These are phyloP conservation scores for Castanea mollissima DNA, from an alignment of 306 rosid species.

Conservation along the genomic window DNA sequence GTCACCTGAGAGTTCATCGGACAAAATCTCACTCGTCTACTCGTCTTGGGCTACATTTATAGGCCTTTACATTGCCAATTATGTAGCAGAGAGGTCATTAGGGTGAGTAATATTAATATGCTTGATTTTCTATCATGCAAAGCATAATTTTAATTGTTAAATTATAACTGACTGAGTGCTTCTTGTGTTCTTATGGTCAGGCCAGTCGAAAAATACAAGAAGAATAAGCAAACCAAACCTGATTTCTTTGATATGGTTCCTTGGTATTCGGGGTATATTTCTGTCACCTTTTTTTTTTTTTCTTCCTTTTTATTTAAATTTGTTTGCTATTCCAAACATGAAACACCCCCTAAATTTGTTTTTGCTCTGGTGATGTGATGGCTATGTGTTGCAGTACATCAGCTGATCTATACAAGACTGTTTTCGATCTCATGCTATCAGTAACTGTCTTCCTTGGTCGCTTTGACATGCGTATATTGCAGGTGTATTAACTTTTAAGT, in stretches of 20 bases:
- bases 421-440: constrained; percentile 87
- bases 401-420: constrained; percentile 97
- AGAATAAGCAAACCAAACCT: constrained; percentile 79
- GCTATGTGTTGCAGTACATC: constrained; percentile 72
- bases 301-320: background rate
- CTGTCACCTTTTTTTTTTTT: background rate
- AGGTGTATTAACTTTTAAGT: constrained; percentile 36
- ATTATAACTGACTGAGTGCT: constrained; percentile 1
- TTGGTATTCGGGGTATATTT: constrained; percentile 93
- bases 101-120: constrained; percentile 49
- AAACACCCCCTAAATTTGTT: too few species aligned
- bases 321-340: too few species aligned
- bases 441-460: constrained; percentile 95
- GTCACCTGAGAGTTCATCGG: constrained; percentile 64
- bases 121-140: constrained; percentile 10
- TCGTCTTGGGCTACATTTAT: constrained; percentile 91
- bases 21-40: constrained; percentile 82
- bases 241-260: constrained; percentile 95
- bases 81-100: constrained; percentile 89
- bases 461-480: constrained; percentile 96
- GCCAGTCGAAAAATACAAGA: constrained; percentile 70
- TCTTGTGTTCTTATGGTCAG: constrained; percentile 40
- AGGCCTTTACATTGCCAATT: constrained; percentile 91
- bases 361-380: background rate
- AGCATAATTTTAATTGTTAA: background rate